Conservation (phyloP, 306 rosid species). For the Bauhinia variegata region DNA sequence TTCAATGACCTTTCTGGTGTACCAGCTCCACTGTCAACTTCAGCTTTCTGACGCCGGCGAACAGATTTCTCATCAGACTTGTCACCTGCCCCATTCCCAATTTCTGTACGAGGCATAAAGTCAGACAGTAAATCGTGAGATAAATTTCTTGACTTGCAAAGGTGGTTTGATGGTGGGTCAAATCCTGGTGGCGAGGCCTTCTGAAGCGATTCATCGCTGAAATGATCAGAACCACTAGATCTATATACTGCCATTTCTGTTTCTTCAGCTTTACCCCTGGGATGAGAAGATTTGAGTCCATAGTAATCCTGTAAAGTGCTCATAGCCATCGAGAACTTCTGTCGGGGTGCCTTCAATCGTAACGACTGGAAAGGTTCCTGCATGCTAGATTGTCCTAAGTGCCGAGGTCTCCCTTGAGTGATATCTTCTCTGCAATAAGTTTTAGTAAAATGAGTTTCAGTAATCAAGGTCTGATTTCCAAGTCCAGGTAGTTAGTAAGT, state of each 20-base stretch:
- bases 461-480: conserved; percentile 21
- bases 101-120: conserved; percentile 42
- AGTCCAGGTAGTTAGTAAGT: conserved; percentile 7
- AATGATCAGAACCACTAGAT: conserved; percentile 48
- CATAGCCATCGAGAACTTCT: conserved; percentile 64
- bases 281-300: conserved; percentile 52
- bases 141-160: conserved; percentile 46
- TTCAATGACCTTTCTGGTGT: conserved; percentile 61
- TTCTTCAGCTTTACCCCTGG: conserved; percentile 40
- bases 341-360: conserved; percentile 55
- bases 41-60: conserved; percentile 78
- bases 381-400: conserved; percentile 47
- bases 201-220: conserved; percentile 51
- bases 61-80: conserved; percentile 75
- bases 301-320: conserved; percentile 68
- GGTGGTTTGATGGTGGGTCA: conserved; percentile 36
- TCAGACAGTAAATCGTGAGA: conserved; percentile 53
- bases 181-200: conserved; percentile 50
- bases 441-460: conserved; percentile 28
- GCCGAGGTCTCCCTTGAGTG: conserved; percentile 36
- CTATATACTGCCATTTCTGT: conserved; percentile 67
- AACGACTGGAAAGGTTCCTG: conserved; percentile 51
- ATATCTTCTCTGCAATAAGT: conserved; percentile 50
- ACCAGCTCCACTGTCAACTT: conserved; percentile 53
- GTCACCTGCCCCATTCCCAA: conserved; percentile 56